Percentiles rank a stretch among this genome's conserved stretches.
These are phyloP conservation scores for Aquilaria sinensis DNA, from an alignment of 345 rosid genomes.

Conservation along the genomic window DNA sequence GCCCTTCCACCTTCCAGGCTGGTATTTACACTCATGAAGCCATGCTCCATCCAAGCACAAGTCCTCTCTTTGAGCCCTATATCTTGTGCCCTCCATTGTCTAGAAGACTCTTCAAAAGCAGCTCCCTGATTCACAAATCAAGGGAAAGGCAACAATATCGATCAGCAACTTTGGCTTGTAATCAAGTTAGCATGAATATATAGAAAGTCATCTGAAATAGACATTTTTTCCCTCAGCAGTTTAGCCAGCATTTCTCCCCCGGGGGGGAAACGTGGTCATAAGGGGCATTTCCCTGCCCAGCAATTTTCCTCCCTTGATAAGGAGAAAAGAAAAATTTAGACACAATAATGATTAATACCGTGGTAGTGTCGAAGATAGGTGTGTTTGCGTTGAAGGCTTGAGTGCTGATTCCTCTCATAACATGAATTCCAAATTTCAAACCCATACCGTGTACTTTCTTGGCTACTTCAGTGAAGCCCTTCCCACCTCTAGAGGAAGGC, in stretches of 20 bases:
- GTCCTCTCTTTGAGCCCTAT: slow-evolving; percentile 78
- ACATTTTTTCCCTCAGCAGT: not conserved
- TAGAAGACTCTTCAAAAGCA: slow-evolving; percentile 51
- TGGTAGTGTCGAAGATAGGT: slow-evolving; percentile 51
- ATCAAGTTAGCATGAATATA: not conserved
- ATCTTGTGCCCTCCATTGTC: slow-evolving; percentile 67
- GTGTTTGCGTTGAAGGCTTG: slow-evolving; percentile 84
- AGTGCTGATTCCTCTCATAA: slow-evolving; percentile 89
- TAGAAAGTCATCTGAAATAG: not conserved
- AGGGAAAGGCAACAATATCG: slow-evolving; percentile 12
- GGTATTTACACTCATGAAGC: slow-evolving; percentile 87
- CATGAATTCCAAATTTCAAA: slow-evolving; percentile 92
- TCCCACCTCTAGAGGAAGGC: slow-evolving; percentile 86
- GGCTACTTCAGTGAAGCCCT: slow-evolving; percentile 77
- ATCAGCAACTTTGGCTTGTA: not conserved
- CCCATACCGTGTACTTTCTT: slow-evolving; percentile 75
- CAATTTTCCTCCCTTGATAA: not conserved
- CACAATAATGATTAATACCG: slow-evolving; percentile 25
- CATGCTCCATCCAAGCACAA: slow-evolving; percentile 89
- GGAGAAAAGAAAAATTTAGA: not conserved
- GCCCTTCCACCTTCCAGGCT: slow-evolving; percentile 73
- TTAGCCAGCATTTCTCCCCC: no score
- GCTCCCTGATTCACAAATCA: slow-evolving; percentile 43
- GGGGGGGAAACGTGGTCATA: no score
- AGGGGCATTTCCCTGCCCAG: no score